phyloP scores from a whole-genome alignment of 2,329 filamentous ascomycete genomes.

The Beauveria sp. region DNA sequence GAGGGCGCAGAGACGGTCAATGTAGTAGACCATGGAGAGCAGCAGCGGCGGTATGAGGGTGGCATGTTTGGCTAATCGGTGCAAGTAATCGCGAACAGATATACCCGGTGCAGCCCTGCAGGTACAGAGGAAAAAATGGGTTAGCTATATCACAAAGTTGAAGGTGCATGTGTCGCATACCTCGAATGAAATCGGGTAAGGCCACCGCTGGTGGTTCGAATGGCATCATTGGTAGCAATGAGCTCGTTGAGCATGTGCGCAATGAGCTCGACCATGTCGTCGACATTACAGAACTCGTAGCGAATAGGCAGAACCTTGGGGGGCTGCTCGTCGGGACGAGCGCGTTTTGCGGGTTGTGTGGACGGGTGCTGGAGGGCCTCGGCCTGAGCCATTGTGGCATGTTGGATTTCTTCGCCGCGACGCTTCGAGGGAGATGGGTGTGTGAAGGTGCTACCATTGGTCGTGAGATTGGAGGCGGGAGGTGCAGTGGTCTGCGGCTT shows the following conservation, averaged over 20 bases:
- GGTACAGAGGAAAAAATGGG: background rate
- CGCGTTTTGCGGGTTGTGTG: slow-evolving; percentile 40
- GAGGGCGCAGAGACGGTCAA: slow-evolving; percentile 84
- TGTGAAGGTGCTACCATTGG: background rate
- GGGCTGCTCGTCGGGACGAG: slow-evolving; percentile 40
- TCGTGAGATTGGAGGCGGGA: background rate
- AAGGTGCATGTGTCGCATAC: slow-evolving; percentile 35
- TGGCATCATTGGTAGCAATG: slow-evolving; percentile 88
- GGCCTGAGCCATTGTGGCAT: background rate
- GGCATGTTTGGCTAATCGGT: slow-evolving; percentile 86
- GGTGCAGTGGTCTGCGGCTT: background rate
- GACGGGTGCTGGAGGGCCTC: slow-evolving; percentile 12
- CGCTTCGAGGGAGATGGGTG: slow-evolving; percentile 5
- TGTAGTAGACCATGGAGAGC: slow-evolving; percentile 99
- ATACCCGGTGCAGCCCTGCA: slow-evolving; percentile 70
- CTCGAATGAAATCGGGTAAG: slow-evolving; percentile 93
- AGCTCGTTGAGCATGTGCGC: slow-evolving; percentile 93
- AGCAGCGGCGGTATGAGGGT: slow-evolving; percentile 88
- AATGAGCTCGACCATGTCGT: slow-evolving; percentile 85
- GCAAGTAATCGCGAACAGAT: slow-evolving; percentile 87
- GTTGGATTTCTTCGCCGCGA: slow-evolving; percentile 1
- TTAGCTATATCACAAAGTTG: background rate
- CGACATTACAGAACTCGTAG: slow-evolving; percentile 76
- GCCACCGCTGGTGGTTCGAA: slow-evolving; percentile 64
- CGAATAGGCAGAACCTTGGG: slow-evolving; percentile 57